Evolutionary conservation across 306 rosid species (phyloP).

Genomic region (Cucurbita moschata): DNA sequence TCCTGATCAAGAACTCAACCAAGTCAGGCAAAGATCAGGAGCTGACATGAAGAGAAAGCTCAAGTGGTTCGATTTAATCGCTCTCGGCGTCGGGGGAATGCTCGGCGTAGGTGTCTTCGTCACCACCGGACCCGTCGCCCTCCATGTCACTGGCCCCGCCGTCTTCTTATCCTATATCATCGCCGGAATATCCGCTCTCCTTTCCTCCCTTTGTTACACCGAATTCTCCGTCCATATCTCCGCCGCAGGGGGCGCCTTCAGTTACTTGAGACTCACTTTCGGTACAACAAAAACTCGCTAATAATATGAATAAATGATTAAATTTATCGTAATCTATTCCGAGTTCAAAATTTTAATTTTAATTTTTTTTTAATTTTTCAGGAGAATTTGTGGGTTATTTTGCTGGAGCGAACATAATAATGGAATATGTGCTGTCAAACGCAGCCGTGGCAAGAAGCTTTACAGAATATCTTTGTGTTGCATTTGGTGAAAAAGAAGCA

Average conservation of each 20-base stretch:
- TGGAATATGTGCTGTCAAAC: conserved; percentile 93
- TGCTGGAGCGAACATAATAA: conserved; percentile 82
- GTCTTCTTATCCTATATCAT: conserved; percentile 75
- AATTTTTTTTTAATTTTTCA: conserved; percentile 5
- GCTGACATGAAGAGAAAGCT: conserved; percentile 86
- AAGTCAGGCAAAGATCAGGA: conserved; percentile 77
- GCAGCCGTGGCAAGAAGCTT: conserved; percentile 88
- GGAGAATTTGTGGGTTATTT: conserved; percentile 89
- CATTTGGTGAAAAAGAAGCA: conserved; percentile 50
- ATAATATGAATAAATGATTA: not conserved
- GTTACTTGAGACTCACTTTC: conserved; percentile 73
- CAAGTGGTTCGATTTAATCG: conserved; percentile 63
- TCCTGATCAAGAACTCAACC: conserved; percentile 79
- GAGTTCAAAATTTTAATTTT: too few species aligned
- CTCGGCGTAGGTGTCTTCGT: conserved; percentile 92
- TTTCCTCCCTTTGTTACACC: conserved; percentile 79
- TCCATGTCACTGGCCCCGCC: conserved; percentile 50
- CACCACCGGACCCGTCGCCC: conserved; percentile 75
- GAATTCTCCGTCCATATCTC: conserved; percentile 89
- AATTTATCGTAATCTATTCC: too few species aligned
- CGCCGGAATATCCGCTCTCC: conserved; percentile 82
- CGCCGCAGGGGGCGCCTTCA: conserved; percentile 95
- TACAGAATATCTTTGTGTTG: conserved; percentile 49
- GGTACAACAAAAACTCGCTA: conserved; percentile 20
- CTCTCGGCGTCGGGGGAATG: conserved; percentile 94